A percentile compares a stretch with the other conserved stretches of the same genome.
Evolutionary conservation across 352 stramenopile genomes (phyloP).

Genomic region (Phytophthora hibernalis): DNA sequence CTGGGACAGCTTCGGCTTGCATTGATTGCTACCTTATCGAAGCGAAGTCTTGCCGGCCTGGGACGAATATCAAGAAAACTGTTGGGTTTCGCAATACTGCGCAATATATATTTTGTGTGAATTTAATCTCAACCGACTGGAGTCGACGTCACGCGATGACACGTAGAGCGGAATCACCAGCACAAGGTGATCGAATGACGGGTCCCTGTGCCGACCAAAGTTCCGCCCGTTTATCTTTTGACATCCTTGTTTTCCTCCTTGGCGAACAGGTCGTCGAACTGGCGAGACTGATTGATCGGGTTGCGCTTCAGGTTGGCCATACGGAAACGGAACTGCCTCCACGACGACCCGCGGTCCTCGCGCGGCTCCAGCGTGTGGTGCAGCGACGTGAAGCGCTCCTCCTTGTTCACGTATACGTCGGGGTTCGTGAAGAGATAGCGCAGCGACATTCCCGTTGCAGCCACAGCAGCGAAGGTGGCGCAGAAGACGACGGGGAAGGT

Average conservation of each 20-base stretch:
- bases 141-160: too few relatives aligned
- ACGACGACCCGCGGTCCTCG: constrained; percentile 46
- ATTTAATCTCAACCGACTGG: constrained; percentile 32
- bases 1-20: constrained; percentile 35
- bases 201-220: neutral
- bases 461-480: constrained; percentile 40
- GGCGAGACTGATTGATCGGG: constrained; percentile 77
- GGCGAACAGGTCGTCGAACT: constrained; percentile 64
- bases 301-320: constrained; percentile 73
- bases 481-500: constrained; percentile 72
- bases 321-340: constrained; percentile 71
- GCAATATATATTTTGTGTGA: constrained; percentile 36
- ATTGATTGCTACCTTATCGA: neutral
- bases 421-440: constrained; percentile 63
- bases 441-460: constrained; percentile 42
- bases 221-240: constrained; percentile 47
- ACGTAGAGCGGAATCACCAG: constrained; percentile 6
- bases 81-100: constrained; percentile 1
- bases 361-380: constrained; percentile 52
- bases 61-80: neutral
- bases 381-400: constrained; percentile 48
- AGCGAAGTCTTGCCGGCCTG: too few relatives aligned
- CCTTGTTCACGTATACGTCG: constrained; percentile 76
- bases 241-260: constrained; percentile 64
- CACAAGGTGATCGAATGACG: constrained; percentile 10